Base-by-base conservation (phyloP, 495 filamentous ascomycete species). In the Hypoxylon intermedium region DNA sequence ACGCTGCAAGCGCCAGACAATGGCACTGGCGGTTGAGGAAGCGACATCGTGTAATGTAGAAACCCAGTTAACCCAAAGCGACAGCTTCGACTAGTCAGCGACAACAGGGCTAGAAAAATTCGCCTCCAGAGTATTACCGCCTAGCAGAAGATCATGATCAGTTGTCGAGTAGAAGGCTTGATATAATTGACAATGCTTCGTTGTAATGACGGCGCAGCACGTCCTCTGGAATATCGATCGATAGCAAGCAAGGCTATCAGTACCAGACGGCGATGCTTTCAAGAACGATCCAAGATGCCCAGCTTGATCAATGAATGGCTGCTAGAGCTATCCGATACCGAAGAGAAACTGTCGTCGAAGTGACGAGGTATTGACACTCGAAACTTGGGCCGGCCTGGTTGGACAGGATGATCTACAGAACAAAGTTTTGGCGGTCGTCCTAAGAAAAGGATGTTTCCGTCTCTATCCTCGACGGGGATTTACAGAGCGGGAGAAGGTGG, bases 1-100 rank as follows among this genome's bases (percentile, higher is more conserved):
- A 87, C 84, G 12, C 92, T 94, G 75, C 94, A 98, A 65, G 88
- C 84, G 75, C 88, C 85, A 64, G 83, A 81, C 60, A 96, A 76
- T 58, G 83, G 70, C 58, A 84, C 76, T 9, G 79, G 77, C 52
- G 92, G 92, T 65, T 81, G 57, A 48, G 89, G 89, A 30, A 85
- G 76, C 50, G 79, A 61, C 89, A 91, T 92, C 30, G 20, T 75
- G 44, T 37, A 26, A 52, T 44, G 48, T 49, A 44, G 41, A 49
- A 28, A 6, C 26, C 40, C 36, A n/a, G 56, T 46, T 31, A 55
- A 44, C 44, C 63, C 50, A 44, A 61, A 24, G 18, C 47, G 26
- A 50, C 9, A 19, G 26, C 37, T 41, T 52, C 5, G 41, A 42
- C 46, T 30, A 47, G 23, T 58, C 42, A 56, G 38, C 53, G 60